Base-by-base conservation (phyloP, 1,139 yeast species). In the Geotrichum macrosporum region DNA sequence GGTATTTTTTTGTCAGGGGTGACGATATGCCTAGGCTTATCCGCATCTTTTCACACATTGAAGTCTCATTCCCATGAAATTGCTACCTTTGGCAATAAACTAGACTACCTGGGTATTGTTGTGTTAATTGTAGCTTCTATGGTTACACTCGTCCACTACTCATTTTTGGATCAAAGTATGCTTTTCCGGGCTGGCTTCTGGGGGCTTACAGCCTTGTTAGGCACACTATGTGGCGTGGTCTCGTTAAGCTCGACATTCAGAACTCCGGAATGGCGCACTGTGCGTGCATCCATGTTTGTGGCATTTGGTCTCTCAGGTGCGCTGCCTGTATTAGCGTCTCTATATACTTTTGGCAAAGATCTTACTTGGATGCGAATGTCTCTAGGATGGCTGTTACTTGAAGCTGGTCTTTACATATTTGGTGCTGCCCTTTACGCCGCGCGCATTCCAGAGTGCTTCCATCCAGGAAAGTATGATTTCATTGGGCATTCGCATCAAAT, bases 401-500 rank as follows among this genome's bases (percentile, higher is more conserved):
- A 87, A 63, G 96, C 88, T 0, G 61, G 75, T 1, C 75, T 83
- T 47, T 88, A 88, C 63, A 84, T 87, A 8, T 57, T 69, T 3
- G 96, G 96, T 1, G 96, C 96, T 0, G 72, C 73, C 1, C 65
- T 88, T 41, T 88, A 88, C 61, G 96, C 95, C 0, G 66, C 74
- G 24, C 71, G 96, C 53, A 64, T 85, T 26, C 96, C 96, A 0
- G 96, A 89, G 60, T 69, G 85, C 44, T 70, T 72, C 46, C 63
- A 68, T 2, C 92, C 94, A n/a, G 80, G 85, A 0, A 68, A 50
- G 22, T 84, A 76, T 61, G 96, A 88, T 58, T 62, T 79, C 12
- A 73, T 78, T 68, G 95, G 95, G 1, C 84, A 85, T 55, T 84
- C 95, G 3, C 96, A 88, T 63, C 96, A 89, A 62, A 76, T 88